A percentile compares a stretch with the other conserved stretches of the same genome.
Conservation (phyloP, 148 eudicot species). For the Nepenthes gracilis region DNA sequence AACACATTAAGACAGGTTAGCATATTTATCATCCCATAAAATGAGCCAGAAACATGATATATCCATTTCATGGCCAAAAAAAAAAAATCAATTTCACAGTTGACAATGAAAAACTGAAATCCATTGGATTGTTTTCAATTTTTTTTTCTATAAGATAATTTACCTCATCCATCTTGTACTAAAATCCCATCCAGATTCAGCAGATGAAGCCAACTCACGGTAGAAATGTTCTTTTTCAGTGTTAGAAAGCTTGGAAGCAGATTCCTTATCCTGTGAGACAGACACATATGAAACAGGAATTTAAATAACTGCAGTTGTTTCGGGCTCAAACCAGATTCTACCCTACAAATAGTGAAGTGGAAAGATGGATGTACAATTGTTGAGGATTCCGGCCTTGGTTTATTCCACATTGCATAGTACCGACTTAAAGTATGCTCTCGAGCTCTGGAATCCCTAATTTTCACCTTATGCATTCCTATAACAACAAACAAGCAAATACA, state of each 20-base stretch:
- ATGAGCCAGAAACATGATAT: too few species aligned
- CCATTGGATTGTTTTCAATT: too few species aligned
- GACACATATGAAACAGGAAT: slow-evolving; percentile 1
- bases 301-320: neutral
- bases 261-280: slow-evolving; percentile 49
- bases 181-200: slow-evolving; percentile 98
- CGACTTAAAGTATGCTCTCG: slow-evolving; percentile 44
- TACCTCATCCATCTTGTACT: slow-evolving; percentile 99
- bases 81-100: too few species aligned
- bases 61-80: too few species aligned
- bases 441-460: slow-evolving; percentile 48
- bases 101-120: too few species aligned
- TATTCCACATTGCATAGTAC: slow-evolving; percentile 87
- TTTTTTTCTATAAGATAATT: neutral
- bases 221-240: slow-evolving; percentile 47
- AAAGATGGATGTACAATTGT: slow-evolving; percentile 42
- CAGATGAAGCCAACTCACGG: slow-evolving; percentile 78
- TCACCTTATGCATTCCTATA: slow-evolving; percentile 70
- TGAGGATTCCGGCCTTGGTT: slow-evolving; percentile 88
- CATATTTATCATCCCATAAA: too few species aligned
- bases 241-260: slow-evolving; percentile 40
- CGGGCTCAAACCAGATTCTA: neutral
- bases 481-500: neutral
- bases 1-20: too few species aligned
- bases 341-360: neutral